phyloP scores from a whole-genome alignment of 1,284 basidiomycete genomes.

The Malassezia yamatoensis region DNA sequence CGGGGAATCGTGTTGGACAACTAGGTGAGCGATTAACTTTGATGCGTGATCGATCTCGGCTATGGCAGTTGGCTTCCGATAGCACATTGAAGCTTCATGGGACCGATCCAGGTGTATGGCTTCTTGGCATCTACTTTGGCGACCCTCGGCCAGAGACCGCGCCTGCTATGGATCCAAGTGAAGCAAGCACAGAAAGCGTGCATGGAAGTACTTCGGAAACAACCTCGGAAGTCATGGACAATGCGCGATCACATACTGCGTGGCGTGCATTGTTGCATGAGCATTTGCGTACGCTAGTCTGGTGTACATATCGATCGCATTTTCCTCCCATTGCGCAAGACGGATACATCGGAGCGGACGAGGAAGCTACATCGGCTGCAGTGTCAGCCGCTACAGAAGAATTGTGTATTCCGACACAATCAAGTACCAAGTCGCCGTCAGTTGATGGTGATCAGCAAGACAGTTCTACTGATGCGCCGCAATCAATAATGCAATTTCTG shows the following conservation, averaged over 20 bases:
- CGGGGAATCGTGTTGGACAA: neutral
- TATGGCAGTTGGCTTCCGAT: constrained; percentile 9
- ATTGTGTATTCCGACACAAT: neutral
- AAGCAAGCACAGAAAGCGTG: neutral
- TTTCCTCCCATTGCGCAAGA: constrained; percentile 41
- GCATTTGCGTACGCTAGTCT: constrained; percentile 35
- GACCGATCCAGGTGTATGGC: neutral
- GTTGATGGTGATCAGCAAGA: neutral
- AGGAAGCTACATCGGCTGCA: constrained; percentile 31
- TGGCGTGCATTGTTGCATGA: constrained; percentile 15
- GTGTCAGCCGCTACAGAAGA: constrained; percentile 5
- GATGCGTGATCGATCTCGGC: neutral
- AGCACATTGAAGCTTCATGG: neutral
- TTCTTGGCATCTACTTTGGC: constrained; percentile 4
- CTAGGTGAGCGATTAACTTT: neutral
- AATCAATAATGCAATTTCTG: constrained; percentile 9
- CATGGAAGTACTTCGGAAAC: neutral
- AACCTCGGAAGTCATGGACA: neutral
- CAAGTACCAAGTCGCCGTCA: too few species aligned
- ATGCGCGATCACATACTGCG: neutral
- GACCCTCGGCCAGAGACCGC: neutral
- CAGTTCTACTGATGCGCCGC: constrained; percentile 50
- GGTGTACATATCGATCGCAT: constrained; percentile 45
- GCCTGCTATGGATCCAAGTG: neutral
- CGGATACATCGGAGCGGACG: constrained; percentile 33